A percentile compares a stretch with the other conserved stretches of the same genome.
These are phyloP conservation scores for Eucalyptus leucophloia DNA, from an alignment of 345 rosid genomes.

Conservation along the genomic window DNA sequence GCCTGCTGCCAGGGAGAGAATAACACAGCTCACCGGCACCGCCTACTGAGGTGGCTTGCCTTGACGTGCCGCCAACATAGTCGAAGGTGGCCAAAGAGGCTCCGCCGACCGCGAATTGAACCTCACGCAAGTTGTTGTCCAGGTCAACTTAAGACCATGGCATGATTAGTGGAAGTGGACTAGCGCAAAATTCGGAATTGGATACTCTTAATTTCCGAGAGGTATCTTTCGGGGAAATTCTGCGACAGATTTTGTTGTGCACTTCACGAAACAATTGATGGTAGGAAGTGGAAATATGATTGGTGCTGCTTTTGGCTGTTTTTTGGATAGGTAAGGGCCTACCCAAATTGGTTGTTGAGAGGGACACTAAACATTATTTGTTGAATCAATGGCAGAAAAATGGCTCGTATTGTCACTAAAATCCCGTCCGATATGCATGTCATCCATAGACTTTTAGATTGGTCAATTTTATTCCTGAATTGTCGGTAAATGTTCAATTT, in stretches of 20 bases:
- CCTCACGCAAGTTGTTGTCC: neutral
- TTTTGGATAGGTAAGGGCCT: neutral
- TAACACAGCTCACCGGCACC: neutral
- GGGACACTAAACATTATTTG: neutral
- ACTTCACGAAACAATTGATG: neutral
- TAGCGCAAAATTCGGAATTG: neutral
- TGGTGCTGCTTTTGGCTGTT: neutral
- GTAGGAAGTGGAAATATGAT: neutral
- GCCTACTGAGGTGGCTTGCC: neutral
- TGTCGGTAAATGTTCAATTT: neutral
- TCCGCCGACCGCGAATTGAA: neutral
- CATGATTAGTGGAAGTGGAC: neutral
- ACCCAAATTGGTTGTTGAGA: neutral
- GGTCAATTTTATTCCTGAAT: neutral
- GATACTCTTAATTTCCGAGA: neutral
- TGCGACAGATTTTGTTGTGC: neutral
- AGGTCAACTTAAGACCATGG: neutral
- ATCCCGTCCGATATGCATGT: neutral
- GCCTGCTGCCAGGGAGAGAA: neutral
- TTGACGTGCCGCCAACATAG: neutral
- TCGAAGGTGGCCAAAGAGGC: neutral
- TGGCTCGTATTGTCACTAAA: neutral
- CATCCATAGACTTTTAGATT: neutral
- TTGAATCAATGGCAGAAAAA: neutral
- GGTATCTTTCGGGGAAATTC: neutral